Evolutionary conservation across 345 rosid species (phyloP).

Genomic region (Eucalyptus sp.): DNA sequence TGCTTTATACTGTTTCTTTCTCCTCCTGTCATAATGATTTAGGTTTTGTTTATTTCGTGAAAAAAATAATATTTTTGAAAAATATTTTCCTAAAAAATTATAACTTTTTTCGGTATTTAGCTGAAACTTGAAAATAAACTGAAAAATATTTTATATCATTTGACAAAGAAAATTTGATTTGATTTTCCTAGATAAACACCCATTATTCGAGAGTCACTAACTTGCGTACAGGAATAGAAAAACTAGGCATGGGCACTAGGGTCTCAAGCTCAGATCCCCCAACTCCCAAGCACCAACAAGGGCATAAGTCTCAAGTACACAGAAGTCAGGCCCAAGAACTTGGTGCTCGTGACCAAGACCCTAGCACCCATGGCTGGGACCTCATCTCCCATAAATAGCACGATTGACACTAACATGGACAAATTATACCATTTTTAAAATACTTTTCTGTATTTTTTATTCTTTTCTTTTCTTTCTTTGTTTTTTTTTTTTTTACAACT

Average conservation of each 20-base stretch:
- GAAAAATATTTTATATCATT: not conserved
- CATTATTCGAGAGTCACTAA: not conserved
- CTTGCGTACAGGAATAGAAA: fast-evolving
- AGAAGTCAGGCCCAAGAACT: not conserved
- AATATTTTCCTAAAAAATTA: too few relatives aligned
- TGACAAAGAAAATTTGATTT: fast-evolving
- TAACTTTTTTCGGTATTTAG: not conserved
- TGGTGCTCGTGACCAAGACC: not conserved
- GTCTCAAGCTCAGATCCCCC: not conserved
- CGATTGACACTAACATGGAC: fast-evolving
- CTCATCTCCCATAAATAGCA: not conserved
- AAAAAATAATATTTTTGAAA: too few relatives aligned
- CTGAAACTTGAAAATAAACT: fast-evolving
- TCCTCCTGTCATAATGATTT: not conserved
- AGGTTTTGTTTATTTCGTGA: too few relatives aligned
- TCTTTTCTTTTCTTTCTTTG: too few relatives aligned
- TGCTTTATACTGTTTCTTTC: not conserved
- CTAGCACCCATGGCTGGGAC: not conserved
- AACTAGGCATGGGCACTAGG: not conserved
- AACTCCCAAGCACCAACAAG: not conserved
- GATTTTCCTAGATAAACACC: not conserved
- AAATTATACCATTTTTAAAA: too few relatives aligned
- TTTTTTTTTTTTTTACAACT: not conserved
- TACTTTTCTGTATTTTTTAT: too few relatives aligned
- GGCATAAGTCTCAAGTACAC: not conserved